Conservation (phyloP, 2,329 filamentous ascomycete genomes). For the Aschersonia sp. region DNA sequence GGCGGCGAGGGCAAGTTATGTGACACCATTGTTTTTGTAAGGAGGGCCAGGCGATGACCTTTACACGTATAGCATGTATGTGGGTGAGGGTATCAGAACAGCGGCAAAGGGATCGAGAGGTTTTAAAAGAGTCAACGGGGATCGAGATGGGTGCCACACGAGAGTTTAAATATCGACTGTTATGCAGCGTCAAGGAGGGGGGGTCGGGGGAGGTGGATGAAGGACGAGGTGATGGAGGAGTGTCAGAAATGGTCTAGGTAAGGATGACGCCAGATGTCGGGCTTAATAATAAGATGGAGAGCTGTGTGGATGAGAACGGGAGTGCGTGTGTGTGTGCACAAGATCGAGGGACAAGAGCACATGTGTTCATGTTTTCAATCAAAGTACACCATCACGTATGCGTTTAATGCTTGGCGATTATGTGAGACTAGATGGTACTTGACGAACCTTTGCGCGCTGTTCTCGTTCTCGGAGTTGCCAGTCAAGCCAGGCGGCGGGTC, state of each 20-base stretch:
- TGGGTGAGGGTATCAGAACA: neutral
- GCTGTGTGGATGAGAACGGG: neutral
- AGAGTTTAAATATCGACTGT: neutral
- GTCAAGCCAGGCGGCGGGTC: neutral
- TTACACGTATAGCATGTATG: too few relatives aligned
- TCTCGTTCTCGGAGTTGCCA: neutral
- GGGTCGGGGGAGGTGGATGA: neutral
- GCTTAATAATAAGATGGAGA: neutral
- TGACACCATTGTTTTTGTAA: constrained; percentile 27
- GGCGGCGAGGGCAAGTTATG: constrained; percentile 36
- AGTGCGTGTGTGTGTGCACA: neutral
- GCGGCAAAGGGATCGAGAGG: neutral
- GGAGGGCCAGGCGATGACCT: neutral
- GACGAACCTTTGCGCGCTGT: neutral
- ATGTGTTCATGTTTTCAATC: neutral
- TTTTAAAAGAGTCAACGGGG: neutral
- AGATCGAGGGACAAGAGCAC: neutral
- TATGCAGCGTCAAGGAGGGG: too few relatives aligned
- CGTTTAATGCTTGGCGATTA: constrained; percentile 2
- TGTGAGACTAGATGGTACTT: constrained; percentile 1
- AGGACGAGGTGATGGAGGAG: neutral
- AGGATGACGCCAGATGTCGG: neutral
- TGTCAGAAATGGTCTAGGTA: neutral
- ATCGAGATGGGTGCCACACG: neutral
- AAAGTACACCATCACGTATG: too few relatives aligned